These are phyloP conservation scores for Ophiobolus disseminans DNA, from an alignment of 2,329 filamentous ascomycete genomes.

Conservation along the genomic window DNA sequence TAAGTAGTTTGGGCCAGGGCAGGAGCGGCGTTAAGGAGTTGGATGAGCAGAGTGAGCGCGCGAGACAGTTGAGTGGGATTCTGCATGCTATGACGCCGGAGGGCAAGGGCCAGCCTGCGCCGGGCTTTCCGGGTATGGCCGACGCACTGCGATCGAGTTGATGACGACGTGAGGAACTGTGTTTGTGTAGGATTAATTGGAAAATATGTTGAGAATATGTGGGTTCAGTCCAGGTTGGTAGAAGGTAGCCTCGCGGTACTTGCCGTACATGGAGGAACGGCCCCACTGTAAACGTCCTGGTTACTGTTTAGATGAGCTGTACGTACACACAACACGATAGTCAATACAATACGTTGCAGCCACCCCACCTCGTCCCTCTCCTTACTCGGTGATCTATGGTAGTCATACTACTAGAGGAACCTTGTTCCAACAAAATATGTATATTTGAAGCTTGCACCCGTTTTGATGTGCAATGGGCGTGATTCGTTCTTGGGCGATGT, in stretches of 20 bases:
- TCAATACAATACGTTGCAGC: no score
- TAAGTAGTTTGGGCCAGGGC: conserved; percentile 12
- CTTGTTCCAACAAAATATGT: no score
- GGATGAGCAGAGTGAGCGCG: conserved; percentile 29
- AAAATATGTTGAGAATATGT: not conserved
- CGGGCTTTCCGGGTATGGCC: conserved; percentile 7
- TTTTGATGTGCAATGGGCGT: no score
- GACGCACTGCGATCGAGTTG: conserved; percentile 10
- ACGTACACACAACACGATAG: no score
- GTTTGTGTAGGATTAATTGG: conserved; percentile 4
- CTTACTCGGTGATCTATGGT: no score
- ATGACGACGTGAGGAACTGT: conserved; percentile 6
- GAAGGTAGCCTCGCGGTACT: not conserved
- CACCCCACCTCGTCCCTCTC: no score
- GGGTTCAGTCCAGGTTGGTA: not conserved
- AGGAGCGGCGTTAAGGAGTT: conserved; percentile 26
- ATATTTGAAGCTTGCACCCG: no score
- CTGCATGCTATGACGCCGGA: conserved; percentile 11
- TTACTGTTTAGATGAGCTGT: no score
- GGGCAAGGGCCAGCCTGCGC: not conserved
- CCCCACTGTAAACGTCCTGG: no score
- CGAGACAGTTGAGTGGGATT: conserved; percentile 19
- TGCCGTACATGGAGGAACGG: not conserved
- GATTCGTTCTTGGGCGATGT: no score
- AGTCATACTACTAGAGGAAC: no score